Percentiles rank a stretch among this genome's conserved stretches.
Evolutionary conservation across 352 stramenopile species (phyloP).

Genomic region (Elongisporangium undulatum): DNA sequence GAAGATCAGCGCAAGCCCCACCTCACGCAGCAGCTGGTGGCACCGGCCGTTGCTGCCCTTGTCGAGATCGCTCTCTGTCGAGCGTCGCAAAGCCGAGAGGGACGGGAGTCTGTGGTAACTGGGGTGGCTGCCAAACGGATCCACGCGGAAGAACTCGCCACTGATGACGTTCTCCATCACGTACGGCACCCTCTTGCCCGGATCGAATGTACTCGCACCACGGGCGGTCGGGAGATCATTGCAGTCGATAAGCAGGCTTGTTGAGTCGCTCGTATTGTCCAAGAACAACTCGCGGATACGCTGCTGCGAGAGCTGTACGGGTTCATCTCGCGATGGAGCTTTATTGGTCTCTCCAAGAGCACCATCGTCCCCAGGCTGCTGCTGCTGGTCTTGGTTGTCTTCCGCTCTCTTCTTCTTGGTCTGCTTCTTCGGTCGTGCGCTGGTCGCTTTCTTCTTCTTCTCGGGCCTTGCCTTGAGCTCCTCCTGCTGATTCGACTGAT

Average conservation of each 20-base stretch:
- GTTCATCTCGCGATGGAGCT: constrained; percentile 6
- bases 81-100: neutral
- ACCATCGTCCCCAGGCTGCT: constrained; percentile 2
- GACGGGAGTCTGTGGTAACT: neutral
- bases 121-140: neutral
- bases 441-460: neutral
- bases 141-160: constrained; percentile 56
- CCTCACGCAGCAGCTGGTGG: constrained; percentile 13
- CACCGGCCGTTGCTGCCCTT: neutral
- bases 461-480: neutral
- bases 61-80: constrained; percentile 1
- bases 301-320: constrained; percentile 10
- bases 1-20: constrained; percentile 36
- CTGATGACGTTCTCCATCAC: constrained; percentile 55
- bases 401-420: constrained; percentile 8
- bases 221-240: neutral
- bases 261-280: constrained; percentile 8
- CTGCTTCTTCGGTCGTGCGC: constrained; percentile 7
- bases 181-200: constrained; percentile 16
- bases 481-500: neutral
- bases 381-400: constrained; percentile 7
- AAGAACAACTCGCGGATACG: constrained; percentile 22
- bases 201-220: neutral
- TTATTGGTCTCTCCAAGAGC: constrained; percentile 1
- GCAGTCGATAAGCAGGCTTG: neutral